These are phyloP conservation scores for Russula foetens DNA, from an alignment of 768 basidiomycete species.

Conservation along the genomic window DNA sequence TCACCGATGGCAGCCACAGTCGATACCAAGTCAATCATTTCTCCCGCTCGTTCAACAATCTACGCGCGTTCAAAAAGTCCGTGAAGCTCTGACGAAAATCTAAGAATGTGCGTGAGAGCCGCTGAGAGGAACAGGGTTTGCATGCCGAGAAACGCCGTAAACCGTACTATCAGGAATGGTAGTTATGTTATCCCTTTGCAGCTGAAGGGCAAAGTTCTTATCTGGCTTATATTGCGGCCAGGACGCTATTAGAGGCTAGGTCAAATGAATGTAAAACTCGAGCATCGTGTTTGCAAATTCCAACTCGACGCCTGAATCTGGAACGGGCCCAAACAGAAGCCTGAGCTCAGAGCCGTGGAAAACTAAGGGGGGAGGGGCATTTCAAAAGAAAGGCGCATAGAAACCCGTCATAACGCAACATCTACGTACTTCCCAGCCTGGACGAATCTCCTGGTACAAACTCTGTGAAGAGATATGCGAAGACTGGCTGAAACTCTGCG, in stretches of 20 bases:
- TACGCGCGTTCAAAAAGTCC: constrained; percentile 3
- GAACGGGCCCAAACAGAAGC: constrained; percentile 42
- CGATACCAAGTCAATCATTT: background rate
- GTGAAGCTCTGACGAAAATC: constrained; percentile 9
- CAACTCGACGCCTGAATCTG: constrained; percentile 32
- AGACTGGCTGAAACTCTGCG: constrained; percentile 39
- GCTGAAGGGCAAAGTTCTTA: constrained; percentile 37
- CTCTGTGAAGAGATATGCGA: constrained; percentile 47
- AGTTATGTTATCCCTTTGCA: constrained; percentile 45
- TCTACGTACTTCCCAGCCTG: constrained; percentile 37
- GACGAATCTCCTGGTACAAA: constrained; percentile 48
- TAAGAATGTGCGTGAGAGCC: background rate
- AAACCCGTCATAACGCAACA: background rate
- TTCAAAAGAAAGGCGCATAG: background rate
- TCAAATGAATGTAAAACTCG: constrained; percentile 50
- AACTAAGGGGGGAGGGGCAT: constrained; percentile 26
- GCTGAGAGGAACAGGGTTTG: background rate
- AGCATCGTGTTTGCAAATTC: constrained; percentile 41
- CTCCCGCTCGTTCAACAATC: constrained; percentile 6
- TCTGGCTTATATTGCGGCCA: constrained; percentile 40
- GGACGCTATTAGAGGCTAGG: constrained; percentile 32
- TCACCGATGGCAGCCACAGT: background rate
- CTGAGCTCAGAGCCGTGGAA: constrained; percentile 42
- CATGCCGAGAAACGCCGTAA: background rate
- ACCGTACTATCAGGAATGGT: constrained; percentile 43